Conservation (phyloP, 108 stramenopile species). For the Conticribra weissflogii region DNA sequence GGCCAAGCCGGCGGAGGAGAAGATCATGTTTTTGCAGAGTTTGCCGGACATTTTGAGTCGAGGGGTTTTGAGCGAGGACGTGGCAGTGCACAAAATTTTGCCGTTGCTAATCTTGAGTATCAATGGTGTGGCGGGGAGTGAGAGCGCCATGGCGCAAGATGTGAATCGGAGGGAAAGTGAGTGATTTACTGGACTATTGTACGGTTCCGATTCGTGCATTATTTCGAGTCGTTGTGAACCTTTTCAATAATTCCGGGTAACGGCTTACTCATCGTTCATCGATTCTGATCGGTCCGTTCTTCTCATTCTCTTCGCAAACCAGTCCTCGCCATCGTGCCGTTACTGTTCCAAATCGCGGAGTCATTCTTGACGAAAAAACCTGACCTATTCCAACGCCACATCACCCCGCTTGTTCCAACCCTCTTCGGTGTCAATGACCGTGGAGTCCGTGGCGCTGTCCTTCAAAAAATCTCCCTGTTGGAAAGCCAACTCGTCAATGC, state of each 20-base stretch:
- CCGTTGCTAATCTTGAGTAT: slow-evolving; percentile 67
- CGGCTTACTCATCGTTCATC: too few species aligned
- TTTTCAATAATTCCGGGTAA: too few species aligned
- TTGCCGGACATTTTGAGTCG: slow-evolving; percentile 57
- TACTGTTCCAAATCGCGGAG: slow-evolving; percentile 78
- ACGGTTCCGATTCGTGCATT: too few species aligned
- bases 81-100: slow-evolving; percentile 74
- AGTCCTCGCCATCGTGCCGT: slow-evolving; percentile 67
- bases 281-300: too few species aligned
- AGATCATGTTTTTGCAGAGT: slow-evolving; percentile 76
- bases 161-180: slow-evolving; percentile 68
- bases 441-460: slow-evolving; percentile 78
- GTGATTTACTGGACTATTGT: slow-evolving; percentile 30
- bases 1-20: slow-evolving; percentile 79
- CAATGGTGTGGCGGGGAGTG: slow-evolving; percentile 55
- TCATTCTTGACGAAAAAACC: slow-evolving; percentile 51
- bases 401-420: slow-evolving; percentile 65
- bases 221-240: too few species aligned
- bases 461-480: slow-evolving; percentile 67
- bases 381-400: slow-evolving; percentile 54
- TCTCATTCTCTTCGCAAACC: neutral
- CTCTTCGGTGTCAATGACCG: slow-evolving; percentile 86
- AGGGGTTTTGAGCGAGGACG: slow-evolving; percentile 51
- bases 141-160: slow-evolving; percentile 73
- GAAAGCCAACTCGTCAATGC: slow-evolving; percentile 64